Evolutionary conservation across 2,329 filamentous ascomycete genomes (phyloP), one percentile per base, ranked within the genome.

Genomic region (Cladosporium halotolerans): DNA sequence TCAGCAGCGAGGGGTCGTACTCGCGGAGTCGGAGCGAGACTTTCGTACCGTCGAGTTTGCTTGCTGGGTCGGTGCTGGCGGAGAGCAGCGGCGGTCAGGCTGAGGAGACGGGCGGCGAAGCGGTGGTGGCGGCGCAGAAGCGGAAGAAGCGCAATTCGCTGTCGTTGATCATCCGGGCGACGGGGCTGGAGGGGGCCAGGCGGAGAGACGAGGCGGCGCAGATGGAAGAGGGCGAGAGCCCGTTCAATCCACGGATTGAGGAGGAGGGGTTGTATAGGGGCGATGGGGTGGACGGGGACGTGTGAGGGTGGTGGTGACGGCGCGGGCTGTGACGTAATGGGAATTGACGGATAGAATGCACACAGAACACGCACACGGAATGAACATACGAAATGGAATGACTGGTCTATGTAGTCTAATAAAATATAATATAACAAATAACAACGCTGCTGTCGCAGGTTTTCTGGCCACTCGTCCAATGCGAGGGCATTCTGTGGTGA

Each of bases 191-290:
- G 11, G 31, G n/a, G 16, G 5, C n/a, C 8, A 13, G 36, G 36
- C n/a, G 16, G 16, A 28, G 38, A 32, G 47, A 50, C 11, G 47
- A 50, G 31, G 47, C 47, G 28, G 39, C 47, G 11, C 47, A 47
- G 43, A 54, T 51, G 40, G 56, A 57, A 33, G 56, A 53, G 42
- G 53, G 56, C 5, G 23, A 52, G 34, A 57, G 53, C 40, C 56
- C 56, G 10, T 55, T 49, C n/a, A 18, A 36, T 18, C 33, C 43
- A 16, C 53, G 41, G 41, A 40, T 44, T 16, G 55, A 48, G 28
- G 51, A 43, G 40, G 50, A 41, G 36, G 45, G 45, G n/a, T 23
- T 49, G 51, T 46, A 45, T 50, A 31, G 47, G 8, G 36, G 31
- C 39, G 11, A 14, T 23, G 38, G 40, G 33, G 48, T 14, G 45